These are phyloP conservation scores for Pseudopyricularia cyperi DNA, from an alignment of 2,329 filamentous ascomycete species.

Conservation along the genomic window DNA sequence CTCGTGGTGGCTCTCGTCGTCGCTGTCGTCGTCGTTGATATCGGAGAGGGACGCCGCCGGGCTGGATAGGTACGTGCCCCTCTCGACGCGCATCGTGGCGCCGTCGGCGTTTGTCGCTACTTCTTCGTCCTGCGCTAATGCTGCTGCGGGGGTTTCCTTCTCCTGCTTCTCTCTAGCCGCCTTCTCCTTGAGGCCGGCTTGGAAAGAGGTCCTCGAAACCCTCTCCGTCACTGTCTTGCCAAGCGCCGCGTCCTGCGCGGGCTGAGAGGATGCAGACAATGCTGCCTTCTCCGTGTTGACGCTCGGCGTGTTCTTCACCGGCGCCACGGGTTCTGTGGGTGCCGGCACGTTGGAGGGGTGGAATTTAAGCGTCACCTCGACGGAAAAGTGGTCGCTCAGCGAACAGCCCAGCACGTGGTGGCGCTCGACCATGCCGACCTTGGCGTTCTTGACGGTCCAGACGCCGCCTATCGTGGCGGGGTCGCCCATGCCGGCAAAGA, in stretches of 20 bases:
- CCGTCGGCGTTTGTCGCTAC: constrained; percentile 6
- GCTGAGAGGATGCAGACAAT: neutral
- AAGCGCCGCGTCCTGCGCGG: neutral
- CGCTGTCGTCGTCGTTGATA: constrained; percentile 1
- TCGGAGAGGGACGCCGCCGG: constrained; percentile 13
- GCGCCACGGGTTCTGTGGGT: neutral
- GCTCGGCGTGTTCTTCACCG: neutral
- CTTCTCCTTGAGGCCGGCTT: neutral
- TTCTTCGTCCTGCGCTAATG: constrained; percentile 9
- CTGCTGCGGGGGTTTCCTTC: too few species aligned
- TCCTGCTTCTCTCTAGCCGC: neutral
- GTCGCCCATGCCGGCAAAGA: constrained; percentile 55
- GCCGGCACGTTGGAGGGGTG: neutral
- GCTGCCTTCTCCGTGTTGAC: neutral
- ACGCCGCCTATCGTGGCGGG: constrained; percentile 15
- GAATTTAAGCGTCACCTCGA: constrained; percentile 57
- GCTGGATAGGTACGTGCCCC: constrained; percentile 25
- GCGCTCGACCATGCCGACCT: constrained; percentile 68
- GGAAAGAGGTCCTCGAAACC: neutral
- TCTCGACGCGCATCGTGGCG: constrained; percentile 14
- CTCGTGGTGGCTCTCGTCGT: constrained; percentile 6
- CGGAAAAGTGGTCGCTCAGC: constrained; percentile 87
- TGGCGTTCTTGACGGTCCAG: constrained; percentile 60
- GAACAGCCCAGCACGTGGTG: constrained; percentile 75
- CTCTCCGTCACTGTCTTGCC: neutral